Percentiles rank a stretch among this genome's conserved stretches.
Evolutionary conservation across 2,329 filamentous ascomycete species (phyloP).

Genomic region (Colletotrichum sp.): DNA sequence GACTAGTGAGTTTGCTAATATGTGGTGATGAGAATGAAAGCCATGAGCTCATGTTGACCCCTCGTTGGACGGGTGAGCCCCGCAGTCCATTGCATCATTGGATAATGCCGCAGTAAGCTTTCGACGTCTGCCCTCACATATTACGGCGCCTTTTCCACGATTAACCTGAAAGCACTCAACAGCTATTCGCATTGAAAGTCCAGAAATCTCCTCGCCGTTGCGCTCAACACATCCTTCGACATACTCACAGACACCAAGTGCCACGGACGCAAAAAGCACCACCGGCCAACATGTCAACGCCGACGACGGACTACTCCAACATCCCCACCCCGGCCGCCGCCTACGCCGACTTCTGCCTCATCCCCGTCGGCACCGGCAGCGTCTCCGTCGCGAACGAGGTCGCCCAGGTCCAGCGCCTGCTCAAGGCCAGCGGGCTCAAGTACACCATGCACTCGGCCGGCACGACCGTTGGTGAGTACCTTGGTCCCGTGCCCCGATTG

Average conservation of each 20-base stretch:
- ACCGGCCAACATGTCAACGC: background rate
- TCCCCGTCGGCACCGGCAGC: slow-evolving; percentile 83
- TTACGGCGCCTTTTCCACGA: background rate
- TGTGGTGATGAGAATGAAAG: background rate
- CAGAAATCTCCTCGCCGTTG: background rate
- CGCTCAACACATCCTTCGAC: background rate
- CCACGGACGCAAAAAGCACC: background rate
- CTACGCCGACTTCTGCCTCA: slow-evolving; percentile 89
- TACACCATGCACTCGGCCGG: slow-evolving; percentile 94
- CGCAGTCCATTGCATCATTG: background rate
- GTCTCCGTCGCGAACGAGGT: slow-evolving; percentile 83
- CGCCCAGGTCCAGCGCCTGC: slow-evolving; percentile 84
- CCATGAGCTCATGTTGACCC: background rate
- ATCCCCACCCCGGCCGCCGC: slow-evolving; percentile 74
- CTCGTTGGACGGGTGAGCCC: background rate
- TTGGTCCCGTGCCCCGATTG: too few relatives aligned
- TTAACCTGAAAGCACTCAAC: background rate
- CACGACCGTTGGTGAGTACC: slow-evolving; percentile 79
- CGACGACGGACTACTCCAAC: slow-evolving; percentile 48
- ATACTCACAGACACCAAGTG: background rate
- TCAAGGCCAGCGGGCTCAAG: slow-evolving; percentile 79
- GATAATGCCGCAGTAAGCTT: background rate
- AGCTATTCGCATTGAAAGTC: background rate
- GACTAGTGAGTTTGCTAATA: background rate
- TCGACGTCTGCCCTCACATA: background rate